Percentiles rank a stretch among this genome's conserved stretches.
Evolutionary conservation across 2,329 filamentous ascomycete genomes (phyloP).

Genomic region (Neocucurbitaria cava): DNA sequence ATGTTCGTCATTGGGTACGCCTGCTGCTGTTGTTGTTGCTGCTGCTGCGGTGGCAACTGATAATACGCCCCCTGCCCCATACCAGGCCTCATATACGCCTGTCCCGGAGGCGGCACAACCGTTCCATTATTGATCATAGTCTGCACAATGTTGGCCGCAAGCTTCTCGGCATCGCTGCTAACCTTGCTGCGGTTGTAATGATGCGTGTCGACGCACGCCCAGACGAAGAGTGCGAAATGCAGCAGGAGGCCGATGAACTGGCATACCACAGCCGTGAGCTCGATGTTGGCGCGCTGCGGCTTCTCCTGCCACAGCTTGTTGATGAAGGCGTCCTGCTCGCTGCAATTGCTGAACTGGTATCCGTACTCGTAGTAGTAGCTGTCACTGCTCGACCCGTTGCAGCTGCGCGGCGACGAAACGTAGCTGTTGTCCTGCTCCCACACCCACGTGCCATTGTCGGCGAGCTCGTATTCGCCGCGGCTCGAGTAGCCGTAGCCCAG

Average conservation of each 20-base stretch:
- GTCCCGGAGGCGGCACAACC: conserved; percentile 32
- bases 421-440: conserved; percentile 25
- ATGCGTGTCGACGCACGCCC: conserved; percentile 48
- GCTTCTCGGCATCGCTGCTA: conserved; percentile 40
- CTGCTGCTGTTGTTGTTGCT: conserved; percentile 20
- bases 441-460: conserved; percentile 42
- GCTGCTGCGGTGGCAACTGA: conserved; percentile 20
- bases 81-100: conserved; percentile 19
- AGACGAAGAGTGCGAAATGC: conserved; percentile 47
- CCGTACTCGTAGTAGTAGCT: conserved; percentile 2
- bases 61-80: conserved; percentile 18
- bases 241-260: conserved; percentile 39
- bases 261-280: conserved; percentile 35
- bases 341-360: conserved; percentile 29
- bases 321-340: conserved; percentile 38
- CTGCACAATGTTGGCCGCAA: conserved; percentile 43
- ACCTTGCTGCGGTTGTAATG: conserved; percentile 28
- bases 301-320: conserved; percentile 38
- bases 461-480: conserved; percentile 30
- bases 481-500: conserved; percentile 14
- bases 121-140: conserved; percentile 43
- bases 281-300: conserved; percentile 24
- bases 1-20: conserved; percentile 14
- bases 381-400: conserved; percentile 6
- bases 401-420: conserved; percentile 20